phyloP scores from a whole-genome alignment of 441 rosid species.

The Oxalis stricta region DNA sequence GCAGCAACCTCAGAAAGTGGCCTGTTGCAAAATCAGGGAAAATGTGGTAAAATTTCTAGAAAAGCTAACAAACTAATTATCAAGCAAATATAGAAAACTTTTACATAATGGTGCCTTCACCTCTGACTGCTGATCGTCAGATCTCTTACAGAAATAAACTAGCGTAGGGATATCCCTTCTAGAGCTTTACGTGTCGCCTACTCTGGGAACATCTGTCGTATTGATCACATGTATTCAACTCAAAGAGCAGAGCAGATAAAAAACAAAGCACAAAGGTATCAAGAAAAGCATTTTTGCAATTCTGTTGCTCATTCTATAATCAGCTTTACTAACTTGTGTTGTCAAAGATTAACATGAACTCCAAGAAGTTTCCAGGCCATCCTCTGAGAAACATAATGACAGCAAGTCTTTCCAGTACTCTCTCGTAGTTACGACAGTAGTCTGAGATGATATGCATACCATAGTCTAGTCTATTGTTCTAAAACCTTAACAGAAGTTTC shows the following conservation, averaged over 20 bases:
- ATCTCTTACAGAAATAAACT: conserved; percentile 52
- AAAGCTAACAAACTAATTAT: background rate
- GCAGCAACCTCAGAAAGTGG: conserved; percentile 73
- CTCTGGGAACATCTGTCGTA: conserved; percentile 59
- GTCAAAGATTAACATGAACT: conserved; percentile 21
- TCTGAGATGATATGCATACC: conserved; percentile 27
- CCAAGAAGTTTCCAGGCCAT: conserved; percentile 96
- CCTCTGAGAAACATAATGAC: conserved; percentile 66
- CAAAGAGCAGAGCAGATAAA: background rate
- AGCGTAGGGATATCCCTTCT: conserved; percentile 58
- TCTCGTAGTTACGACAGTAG: conserved; percentile 76
- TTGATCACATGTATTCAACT: background rate
- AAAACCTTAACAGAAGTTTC: background rate
- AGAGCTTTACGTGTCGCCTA: conserved; percentile 73
- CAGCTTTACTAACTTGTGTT: background rate
- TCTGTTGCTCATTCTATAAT: background rate
- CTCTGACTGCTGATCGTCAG: conserved; percentile 82
- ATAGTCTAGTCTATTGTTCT: conserved; percentile 6
- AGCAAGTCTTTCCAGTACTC: conserved; percentile 83
- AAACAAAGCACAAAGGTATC: background rate
- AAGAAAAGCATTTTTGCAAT: background rate
- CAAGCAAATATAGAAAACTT: background rate
- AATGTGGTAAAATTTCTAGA: background rate
- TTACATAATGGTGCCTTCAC: conserved; percentile 18
- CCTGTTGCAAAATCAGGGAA: conserved; percentile 38